Percentiles rank a stretch among this genome's conserved stretches.
phyloP scores from a whole-genome alignment of 2,329 filamentous ascomycete genomes.

The Colletotrichum scovillei region DNA sequence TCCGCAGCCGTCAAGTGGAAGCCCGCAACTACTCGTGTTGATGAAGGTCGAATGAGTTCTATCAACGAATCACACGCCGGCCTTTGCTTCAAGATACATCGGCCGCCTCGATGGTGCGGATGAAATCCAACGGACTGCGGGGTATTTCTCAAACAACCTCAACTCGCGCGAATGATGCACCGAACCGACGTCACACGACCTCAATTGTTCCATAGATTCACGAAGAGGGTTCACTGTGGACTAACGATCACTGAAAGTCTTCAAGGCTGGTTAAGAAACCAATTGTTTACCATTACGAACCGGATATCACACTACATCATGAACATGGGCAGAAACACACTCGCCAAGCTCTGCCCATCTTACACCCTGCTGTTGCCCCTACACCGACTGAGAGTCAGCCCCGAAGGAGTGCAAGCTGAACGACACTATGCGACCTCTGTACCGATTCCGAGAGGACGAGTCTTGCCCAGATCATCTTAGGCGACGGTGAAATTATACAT shows the following conservation, averaged over 20 bases:
- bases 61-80: no score
- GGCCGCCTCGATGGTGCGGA: not conserved
- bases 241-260: not conserved
- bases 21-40: no score
- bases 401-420: no score
- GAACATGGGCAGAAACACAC: not conserved
- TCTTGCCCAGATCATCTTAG: not conserved
- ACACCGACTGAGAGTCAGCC: no score
- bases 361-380: no score
- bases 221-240: not conserved
- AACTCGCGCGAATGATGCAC: not conserved
- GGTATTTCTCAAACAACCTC: not conserved
- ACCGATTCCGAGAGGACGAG: no score
- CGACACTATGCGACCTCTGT: no score
- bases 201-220: not conserved
- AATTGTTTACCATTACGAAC: not conserved
- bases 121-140: conserved; percentile 14
- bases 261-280: not conserved
- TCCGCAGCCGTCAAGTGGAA: not conserved
- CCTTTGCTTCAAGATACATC: not conserved
- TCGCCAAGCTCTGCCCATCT: not conserved
- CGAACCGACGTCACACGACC: not conserved
- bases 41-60: no score
- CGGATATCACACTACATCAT: no score
- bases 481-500: not conserved